Evolutionary conservation across 179 eudicot species (phyloP).

Genomic region (Beta corolliflora): DNA sequence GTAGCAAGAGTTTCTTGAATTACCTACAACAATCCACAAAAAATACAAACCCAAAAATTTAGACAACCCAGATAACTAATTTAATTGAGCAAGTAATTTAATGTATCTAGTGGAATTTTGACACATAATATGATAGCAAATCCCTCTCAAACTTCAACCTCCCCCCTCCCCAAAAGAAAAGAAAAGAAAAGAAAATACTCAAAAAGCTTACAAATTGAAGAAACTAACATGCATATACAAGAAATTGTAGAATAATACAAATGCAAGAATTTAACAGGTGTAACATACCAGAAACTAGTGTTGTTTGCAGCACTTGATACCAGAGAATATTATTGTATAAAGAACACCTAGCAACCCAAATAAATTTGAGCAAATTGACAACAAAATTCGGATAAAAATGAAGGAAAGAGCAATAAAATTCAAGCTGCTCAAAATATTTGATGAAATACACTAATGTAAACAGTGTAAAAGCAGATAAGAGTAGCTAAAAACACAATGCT

Average conservation of each 20-base stretch:
- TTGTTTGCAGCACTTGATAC: slow-evolving; percentile 10
- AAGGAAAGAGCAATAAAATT: background rate
- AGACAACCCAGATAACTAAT: background rate
- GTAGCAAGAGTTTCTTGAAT: background rate
- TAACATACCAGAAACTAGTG: slow-evolving; percentile 1
- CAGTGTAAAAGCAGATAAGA: slow-evolving; percentile 13
- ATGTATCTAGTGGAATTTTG: background rate
- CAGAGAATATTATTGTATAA: background rate
- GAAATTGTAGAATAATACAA: background rate
- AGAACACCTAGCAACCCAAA: background rate
- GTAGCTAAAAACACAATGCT: background rate
- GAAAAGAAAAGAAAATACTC: background rate
- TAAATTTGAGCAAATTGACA: background rate
- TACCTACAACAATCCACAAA: slow-evolving; percentile 19
- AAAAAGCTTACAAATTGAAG: background rate
- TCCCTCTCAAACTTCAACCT: background rate
- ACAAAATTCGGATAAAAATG: background rate
- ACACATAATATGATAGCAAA: slow-evolving; percentile 9
- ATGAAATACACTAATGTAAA: slow-evolving; percentile 4
- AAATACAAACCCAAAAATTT: background rate
- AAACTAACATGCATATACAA: background rate
- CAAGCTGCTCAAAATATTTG: background rate
- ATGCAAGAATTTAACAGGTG: background rate
- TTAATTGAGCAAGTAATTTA: background rate
- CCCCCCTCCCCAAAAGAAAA: background rate